phyloP scores from a whole-genome alignment of 306 rosid species.

The Vigna nakashimae region DNA sequence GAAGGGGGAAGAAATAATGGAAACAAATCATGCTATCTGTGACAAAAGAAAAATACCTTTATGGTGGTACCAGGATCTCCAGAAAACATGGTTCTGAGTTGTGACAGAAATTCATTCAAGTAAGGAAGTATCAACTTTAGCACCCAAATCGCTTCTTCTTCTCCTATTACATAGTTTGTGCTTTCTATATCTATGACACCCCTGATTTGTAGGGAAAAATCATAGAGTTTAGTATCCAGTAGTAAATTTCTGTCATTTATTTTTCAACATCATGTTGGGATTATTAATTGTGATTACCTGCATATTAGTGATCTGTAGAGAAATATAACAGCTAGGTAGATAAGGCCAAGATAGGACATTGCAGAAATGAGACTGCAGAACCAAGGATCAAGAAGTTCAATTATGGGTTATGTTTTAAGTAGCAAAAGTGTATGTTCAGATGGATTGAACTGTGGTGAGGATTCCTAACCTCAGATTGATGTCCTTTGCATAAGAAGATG shows the following conservation, averaged over 20 bases:
- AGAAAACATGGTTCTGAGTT: slow-evolving; percentile 74
- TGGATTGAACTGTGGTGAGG: background rate
- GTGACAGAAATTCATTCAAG: slow-evolving; percentile 69
- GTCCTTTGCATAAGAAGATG: slow-evolving; percentile 71
- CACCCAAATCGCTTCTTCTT: slow-evolving; percentile 78
- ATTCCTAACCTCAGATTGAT: slow-evolving; percentile 66
- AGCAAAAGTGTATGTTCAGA: background rate
- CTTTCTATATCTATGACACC: slow-evolving; percentile 58
- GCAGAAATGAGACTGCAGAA: slow-evolving; percentile 70
- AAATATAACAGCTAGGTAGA: slow-evolving; percentile 70
- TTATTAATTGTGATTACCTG: slow-evolving; percentile 66
- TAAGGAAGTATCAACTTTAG: slow-evolving; percentile 69
- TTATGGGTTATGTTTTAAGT: slow-evolving; percentile 29
- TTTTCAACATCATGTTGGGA: background rate
- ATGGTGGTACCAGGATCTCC: slow-evolving; percentile 88
- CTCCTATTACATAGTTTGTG: slow-evolving; percentile 64
- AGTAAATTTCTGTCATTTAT: background rate
- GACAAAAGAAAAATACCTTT: slow-evolving; percentile 53
- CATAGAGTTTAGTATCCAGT: background rate
- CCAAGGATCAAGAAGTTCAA: slow-evolving; percentile 38
- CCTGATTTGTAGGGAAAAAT: slow-evolving; percentile 45
- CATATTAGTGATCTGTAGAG: slow-evolving; percentile 72
- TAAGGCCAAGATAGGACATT: slow-evolving; percentile 72
- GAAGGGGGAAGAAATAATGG: background rate
- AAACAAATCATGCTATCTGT: background rate